These are phyloP conservation scores for Saccharum hybrid DNA, from an alignment of 202 grass and related monocot species.

Conservation along the genomic window DNA sequence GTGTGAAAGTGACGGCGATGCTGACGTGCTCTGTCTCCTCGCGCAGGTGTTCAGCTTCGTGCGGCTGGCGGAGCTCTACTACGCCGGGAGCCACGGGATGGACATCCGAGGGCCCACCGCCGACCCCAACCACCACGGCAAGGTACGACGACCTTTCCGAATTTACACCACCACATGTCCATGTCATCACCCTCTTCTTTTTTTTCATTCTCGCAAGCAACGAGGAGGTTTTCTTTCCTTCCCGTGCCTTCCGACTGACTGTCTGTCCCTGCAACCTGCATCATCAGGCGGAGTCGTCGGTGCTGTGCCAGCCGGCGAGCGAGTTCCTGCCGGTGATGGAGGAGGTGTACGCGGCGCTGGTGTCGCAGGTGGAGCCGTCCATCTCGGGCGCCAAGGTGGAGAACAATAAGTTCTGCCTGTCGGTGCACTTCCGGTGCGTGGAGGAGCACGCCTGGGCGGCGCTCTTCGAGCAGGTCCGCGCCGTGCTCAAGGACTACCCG, in stretches of 20 bases:
- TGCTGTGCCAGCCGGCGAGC: conserved; percentile 79
- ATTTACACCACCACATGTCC: not conserved
- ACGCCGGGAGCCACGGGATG: conserved; percentile 96
- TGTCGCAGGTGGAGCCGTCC: conserved; percentile 4
- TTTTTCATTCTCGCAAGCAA: not conserved
- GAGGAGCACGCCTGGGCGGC: conserved; percentile 49
- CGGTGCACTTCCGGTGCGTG: conserved; percentile 84
- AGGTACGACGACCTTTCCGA: conserved; percentile 33
- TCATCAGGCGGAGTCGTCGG: not conserved
- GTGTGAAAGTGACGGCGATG: not conserved
- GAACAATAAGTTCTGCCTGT: conserved; percentile 87
- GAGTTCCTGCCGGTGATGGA: conserved; percentile 86
- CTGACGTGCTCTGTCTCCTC: not conserved
- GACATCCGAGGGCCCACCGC: conserved; percentile 78
- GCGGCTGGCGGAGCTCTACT: conserved; percentile 68
- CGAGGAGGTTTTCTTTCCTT: no score
- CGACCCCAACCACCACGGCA: conserved; percentile 37
- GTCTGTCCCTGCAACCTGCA: no score
- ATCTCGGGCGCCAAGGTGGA: conserved; percentile 78
- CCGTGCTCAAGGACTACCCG: conserved; percentile 65
- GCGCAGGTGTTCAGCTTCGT: conserved; percentile 76
- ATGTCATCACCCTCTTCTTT: not conserved
- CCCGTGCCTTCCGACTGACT: no score
- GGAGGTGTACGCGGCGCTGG: conserved; percentile 57
- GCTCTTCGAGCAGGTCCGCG: conserved; percentile 54